Evolutionary conservation across 2,329 filamentous ascomycete species (phyloP).

Genomic region (Camptophora hylomeconis): DNA sequence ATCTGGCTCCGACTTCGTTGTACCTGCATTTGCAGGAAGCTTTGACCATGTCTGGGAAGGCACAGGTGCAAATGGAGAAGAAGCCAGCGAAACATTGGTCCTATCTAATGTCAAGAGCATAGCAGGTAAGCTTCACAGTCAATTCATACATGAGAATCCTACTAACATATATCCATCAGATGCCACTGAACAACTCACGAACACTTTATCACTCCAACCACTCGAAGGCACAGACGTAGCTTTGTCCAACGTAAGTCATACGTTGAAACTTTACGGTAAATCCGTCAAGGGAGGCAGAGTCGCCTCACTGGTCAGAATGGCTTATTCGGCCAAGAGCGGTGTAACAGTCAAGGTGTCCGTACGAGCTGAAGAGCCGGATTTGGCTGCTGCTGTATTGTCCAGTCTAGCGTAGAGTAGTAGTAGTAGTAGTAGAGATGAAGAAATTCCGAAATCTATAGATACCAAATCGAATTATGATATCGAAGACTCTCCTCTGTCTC

Average conservation of each 20-base stretch:
- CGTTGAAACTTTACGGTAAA: conserved; percentile 91
- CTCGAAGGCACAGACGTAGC: conserved; percentile 89
- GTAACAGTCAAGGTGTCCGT: conserved; percentile 94
- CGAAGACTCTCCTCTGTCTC: too few relatives aligned
- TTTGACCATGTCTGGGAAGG: conserved; percentile 96
- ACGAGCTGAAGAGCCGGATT: conserved; percentile 81
- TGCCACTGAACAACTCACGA: conserved; percentile 80
- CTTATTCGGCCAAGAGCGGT: conserved; percentile 79
- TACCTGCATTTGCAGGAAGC: conserved; percentile 85
- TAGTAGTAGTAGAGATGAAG: too few relatives aligned
- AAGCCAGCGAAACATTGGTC: conserved; percentile 82
- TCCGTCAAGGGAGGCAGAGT: conserved; percentile 83
- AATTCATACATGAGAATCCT: conserved; percentile 1
- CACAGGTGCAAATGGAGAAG: conserved; percentile 74
- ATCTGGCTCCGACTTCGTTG: conserved; percentile 80
- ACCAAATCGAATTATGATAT: too few relatives aligned
- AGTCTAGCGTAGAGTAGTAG: conserved; percentile 29
- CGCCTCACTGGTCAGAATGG: conserved; percentile 80
- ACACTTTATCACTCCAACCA: conserved; percentile 78
- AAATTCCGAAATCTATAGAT: too few relatives aligned
- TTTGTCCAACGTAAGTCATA: conserved; percentile 78
- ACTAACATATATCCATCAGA: conserved; percentile 45
- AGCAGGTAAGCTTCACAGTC: conserved; percentile 50
- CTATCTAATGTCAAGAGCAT: conserved; percentile 83
- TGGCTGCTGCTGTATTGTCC: conserved; percentile 71